phyloP scores from a whole-genome alignment of 768 basidiomycete species.

The Amanita phalloides region DNA sequence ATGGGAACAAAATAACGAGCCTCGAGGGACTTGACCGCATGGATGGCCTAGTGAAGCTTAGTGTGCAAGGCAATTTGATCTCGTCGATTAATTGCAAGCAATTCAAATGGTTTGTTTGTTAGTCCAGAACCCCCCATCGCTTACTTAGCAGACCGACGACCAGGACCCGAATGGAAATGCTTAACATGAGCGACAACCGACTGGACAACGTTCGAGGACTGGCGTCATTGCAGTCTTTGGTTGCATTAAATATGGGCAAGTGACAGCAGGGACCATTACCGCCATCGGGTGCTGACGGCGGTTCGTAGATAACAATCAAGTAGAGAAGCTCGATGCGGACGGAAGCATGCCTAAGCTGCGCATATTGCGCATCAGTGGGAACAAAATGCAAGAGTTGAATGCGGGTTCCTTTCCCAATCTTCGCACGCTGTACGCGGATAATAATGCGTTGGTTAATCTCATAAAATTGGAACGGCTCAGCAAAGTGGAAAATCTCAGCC shows the following conservation, averaged over 20 bases:
- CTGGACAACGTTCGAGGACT: conserved; percentile 51
- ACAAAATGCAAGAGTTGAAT: conserved; percentile 61
- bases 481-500: conserved; percentile 81
- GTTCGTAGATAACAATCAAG: conserved; percentile 57
- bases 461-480: conserved; percentile 43
- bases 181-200: conserved; percentile 74
- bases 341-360: conserved; percentile 58
- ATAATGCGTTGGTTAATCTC: conserved; percentile 51
- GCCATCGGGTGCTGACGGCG: conserved; percentile 6
- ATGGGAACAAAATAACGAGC: conserved; percentile 69
- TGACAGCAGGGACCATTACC: conserved; percentile 14
- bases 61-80: conserved; percentile 67
- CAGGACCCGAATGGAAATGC: conserved; percentile 63
- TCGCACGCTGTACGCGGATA: conserved; percentile 89
- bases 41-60: conserved; percentile 77
- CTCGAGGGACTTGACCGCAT: conserved; percentile 71
- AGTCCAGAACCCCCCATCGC: conserved; percentile 7
- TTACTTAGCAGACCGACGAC: conserved; percentile 6
- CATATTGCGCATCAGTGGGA: conserved; percentile 79
- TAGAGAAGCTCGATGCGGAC: conserved; percentile 44
- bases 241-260: conserved; percentile 79
- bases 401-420: conserved; percentile 54
- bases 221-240: conserved; percentile 47
- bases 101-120: conserved; percentile 54
- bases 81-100: conserved; percentile 44